Percentiles rank a stretch among this genome's conserved stretches.
phyloP scores from a whole-genome alignment of 2,329 filamentous ascomycete species.

The Pyricularia grisea region DNA sequence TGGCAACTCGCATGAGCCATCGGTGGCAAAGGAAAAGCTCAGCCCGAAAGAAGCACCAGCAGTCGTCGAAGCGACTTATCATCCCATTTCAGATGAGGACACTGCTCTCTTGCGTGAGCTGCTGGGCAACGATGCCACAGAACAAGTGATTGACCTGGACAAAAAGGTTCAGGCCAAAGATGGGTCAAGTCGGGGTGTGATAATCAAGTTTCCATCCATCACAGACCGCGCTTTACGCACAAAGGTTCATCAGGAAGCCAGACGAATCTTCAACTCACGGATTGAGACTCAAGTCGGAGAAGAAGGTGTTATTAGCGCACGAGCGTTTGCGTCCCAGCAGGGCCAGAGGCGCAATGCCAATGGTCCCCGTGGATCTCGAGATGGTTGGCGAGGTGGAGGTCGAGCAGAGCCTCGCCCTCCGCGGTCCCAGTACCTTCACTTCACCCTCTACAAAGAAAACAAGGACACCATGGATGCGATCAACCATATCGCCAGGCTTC shows the following conservation, averaged over 20 bases:
- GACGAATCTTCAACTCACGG: slow-evolving; percentile 68
- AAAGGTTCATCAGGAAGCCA: slow-evolving; percentile 51
- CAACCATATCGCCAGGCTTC: slow-evolving; percentile 61
- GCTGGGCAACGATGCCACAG: slow-evolving; percentile 27
- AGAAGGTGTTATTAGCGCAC: slow-evolving; percentile 55
- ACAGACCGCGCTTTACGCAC: slow-evolving; percentile 35
- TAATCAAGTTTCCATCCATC: slow-evolving; percentile 29
- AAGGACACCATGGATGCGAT: slow-evolving; percentile 92
- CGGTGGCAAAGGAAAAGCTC: neutral
- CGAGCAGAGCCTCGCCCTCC: slow-evolving; percentile 17
- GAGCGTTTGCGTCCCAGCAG: slow-evolving; percentile 11
- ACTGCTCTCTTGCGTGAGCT: slow-evolving; percentile 26
- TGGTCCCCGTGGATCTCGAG: slow-evolving; percentile 15
- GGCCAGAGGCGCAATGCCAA: slow-evolving; percentile 3
- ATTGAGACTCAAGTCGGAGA: slow-evolving; percentile 63
- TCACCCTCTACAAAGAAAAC: slow-evolving; percentile 93
- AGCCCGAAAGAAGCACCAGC: neutral
- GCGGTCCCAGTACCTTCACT: slow-evolving; percentile 72
- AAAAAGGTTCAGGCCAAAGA: slow-evolving; percentile 22
- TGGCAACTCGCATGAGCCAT: neutral
- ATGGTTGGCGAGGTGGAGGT: slow-evolving; percentile 12
- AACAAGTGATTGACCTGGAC: slow-evolving; percentile 31
- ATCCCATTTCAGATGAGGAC: slow-evolving; percentile 16
- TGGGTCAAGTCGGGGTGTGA: slow-evolving; percentile 17
- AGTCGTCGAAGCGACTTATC: neutral